These are phyloP conservation scores for Mucuna pruriens DNA, from an alignment of 306 rosid genomes.

Conservation along the genomic window DNA sequence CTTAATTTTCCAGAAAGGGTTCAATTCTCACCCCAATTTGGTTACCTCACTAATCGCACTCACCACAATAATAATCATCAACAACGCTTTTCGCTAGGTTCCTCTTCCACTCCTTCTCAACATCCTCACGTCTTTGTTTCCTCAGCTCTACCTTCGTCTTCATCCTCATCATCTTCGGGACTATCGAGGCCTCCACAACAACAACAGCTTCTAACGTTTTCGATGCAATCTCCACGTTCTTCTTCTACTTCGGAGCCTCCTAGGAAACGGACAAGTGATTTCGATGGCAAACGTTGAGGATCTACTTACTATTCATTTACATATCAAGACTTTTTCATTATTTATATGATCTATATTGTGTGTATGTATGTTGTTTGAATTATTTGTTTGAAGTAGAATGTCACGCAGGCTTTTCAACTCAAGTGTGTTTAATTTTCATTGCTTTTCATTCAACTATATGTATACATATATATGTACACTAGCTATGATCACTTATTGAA, in stretches of 20 bases:
- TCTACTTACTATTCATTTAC: too few species aligned
- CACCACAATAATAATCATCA: not conserved
- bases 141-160: conserved; percentile 23
- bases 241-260: conserved; percentile 44
- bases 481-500: too few species aligned
- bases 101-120: too few species aligned
- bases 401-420: too few species aligned
- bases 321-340: too few species aligned
- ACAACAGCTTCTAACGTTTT: conserved; percentile 19
- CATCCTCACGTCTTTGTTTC: not conserved
- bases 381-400: not conserved
- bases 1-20: conserved; percentile 82
- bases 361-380: not conserved
- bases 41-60: conserved; percentile 37
- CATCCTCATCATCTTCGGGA: conserved; percentile 23
- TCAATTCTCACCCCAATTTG: conserved; percentile 19
- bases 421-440: too few species aligned
- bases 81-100: too few species aligned
- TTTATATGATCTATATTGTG: too few species aligned
- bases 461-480: too few species aligned
- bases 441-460: too few species aligned
- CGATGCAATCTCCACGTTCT: conserved; percentile 47
- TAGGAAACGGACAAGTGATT: not conserved
- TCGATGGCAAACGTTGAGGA: not conserved
- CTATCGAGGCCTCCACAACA: conserved; percentile 41